Evolutionary conservation across 495 filamentous ascomycete species (phyloP), one percentile per base, ranked within the genome.

Genomic region (Aspergillus diversus): DNA sequence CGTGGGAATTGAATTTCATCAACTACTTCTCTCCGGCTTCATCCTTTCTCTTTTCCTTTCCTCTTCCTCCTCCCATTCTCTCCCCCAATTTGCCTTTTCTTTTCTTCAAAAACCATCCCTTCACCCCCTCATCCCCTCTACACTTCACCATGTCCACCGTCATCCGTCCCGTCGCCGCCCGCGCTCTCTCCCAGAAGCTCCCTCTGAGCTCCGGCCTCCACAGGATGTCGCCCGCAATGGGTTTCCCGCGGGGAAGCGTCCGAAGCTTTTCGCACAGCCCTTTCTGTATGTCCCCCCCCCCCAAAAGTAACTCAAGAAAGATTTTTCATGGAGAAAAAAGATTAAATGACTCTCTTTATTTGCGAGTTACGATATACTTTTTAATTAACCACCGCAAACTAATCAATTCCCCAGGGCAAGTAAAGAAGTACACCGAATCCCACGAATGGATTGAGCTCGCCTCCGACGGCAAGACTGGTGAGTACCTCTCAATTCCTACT

Each of bases 381-480:
- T 58, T 66, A 60, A 64, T 69, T 78, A 65, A 76, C 67, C 48
- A 50, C 1, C 21, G 21, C 21, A 27, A 27, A 27, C 21, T 27
- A 27, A 27, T 47, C 64, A 55, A 63, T 53, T 64, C 66, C 66
- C 56, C 49, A 84, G 81, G 70, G 60, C 71, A 78, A 66, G 80
- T 88, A 68, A 94, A 95, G 83, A 92, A 89, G 72, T 99, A 96
- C 84, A 98, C 96, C 68, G 87, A 91, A 75, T 96, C 97, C 69
- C 95, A 99, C 82, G 95, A 99, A 82, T 99, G 96, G 96, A 87
- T 99, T 69, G 91, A 97, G 77, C 80, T 97, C 35, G 86, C 86
- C 54, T 86, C 83, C 33, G 87, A 95, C 77, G 85, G 87, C 65
- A 92, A 78, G 67, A 78, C 69, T 48, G 77, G 76, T 79, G 37